A percentile compares a stretch with the other conserved stretches of the same genome.
These are phyloP conservation scores for Umbelopsis sp. DNA, from an alignment of 192 early-diverging fungal genomes.

Conservation along the genomic window DNA sequence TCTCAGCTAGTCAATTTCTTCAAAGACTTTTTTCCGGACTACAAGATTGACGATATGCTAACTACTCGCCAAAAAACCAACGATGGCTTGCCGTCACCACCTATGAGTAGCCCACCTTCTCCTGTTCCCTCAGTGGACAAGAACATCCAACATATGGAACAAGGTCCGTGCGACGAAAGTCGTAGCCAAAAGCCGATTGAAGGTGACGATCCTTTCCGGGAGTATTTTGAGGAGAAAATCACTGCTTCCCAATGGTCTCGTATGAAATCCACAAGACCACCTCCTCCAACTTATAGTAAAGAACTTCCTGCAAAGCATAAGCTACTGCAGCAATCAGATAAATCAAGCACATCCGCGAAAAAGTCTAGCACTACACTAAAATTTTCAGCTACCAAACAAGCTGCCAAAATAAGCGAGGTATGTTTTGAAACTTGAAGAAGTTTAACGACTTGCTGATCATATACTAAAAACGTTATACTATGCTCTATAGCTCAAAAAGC, in stretches of 20 bases:
- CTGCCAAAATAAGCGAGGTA: background rate
- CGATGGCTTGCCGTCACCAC: background rate
- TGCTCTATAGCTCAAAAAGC: background rate
- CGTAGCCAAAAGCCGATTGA: background rate
- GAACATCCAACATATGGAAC: background rate
- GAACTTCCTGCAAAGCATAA: slow-evolving; percentile 9
- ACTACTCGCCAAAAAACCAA: background rate
- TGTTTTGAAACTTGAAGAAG: background rate
- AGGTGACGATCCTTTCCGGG: slow-evolving; percentile 9
- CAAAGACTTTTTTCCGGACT: slow-evolving; percentile 19
- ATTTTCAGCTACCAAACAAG: background rate
- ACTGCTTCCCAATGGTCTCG: background rate
- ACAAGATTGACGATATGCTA: slow-evolving; percentile 1
- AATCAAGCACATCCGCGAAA: background rate
- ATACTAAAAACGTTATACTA: background rate
- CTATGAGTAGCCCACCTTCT: slow-evolving; percentile 8
- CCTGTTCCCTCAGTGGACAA: background rate
- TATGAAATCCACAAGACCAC: background rate
- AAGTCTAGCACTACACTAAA: background rate
- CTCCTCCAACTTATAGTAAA: slow-evolving; percentile 6
- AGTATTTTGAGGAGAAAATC: slow-evolving; percentile 9
- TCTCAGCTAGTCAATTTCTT: background rate
- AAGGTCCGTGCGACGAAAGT: slow-evolving; percentile 13
- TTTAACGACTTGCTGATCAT: background rate
- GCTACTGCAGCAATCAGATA: background rate